Evolutionary conservation across 805 yeast genomes (phyloP).

Genomic region (Pichia deserticola): DNA sequence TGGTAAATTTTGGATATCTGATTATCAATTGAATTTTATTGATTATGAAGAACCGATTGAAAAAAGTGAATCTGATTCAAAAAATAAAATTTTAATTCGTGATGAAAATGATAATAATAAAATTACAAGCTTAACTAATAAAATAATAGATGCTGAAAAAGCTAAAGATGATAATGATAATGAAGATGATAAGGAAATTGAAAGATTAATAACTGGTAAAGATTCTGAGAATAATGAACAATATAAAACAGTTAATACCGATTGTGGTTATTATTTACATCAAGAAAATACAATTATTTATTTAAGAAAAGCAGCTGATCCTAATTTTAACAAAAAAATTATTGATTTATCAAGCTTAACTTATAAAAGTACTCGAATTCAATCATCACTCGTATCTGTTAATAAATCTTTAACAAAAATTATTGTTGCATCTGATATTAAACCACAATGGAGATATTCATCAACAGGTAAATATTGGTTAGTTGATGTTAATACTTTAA

Average conservation of each 20-base stretch:
- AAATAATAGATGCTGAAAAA: not conserved
- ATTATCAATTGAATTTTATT: constrained; percentile 20
- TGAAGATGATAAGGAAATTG: not conserved
- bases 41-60: constrained; percentile 10
- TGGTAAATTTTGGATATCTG: constrained; percentile 26
- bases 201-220: not conserved
- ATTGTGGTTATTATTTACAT: constrained; percentile 37
- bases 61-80: not conserved
- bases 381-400: constrained; percentile 35
- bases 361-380: constrained; percentile 33
- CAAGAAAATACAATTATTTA: constrained; percentile 10
- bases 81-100: not conserved
- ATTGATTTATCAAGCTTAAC: constrained; percentile 30
- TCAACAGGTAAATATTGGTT: constrained; percentile 55
- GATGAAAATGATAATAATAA: not conserved
- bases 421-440: constrained; percentile 45
- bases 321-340: constrained; percentile 25
- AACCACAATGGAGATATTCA: constrained; percentile 64
- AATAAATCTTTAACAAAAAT: constrained; percentile 42
- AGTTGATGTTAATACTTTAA: constrained; percentile 36
- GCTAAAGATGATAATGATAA: not conserved
- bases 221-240: not conserved
- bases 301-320: constrained; percentile 23
- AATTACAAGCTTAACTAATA: too few species aligned
- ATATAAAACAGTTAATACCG: constrained; percentile 17